Evolutionary conservation across 352 stramenopile species (phyloP).

Genomic region (Globisporangium camurandrum): DNA sequence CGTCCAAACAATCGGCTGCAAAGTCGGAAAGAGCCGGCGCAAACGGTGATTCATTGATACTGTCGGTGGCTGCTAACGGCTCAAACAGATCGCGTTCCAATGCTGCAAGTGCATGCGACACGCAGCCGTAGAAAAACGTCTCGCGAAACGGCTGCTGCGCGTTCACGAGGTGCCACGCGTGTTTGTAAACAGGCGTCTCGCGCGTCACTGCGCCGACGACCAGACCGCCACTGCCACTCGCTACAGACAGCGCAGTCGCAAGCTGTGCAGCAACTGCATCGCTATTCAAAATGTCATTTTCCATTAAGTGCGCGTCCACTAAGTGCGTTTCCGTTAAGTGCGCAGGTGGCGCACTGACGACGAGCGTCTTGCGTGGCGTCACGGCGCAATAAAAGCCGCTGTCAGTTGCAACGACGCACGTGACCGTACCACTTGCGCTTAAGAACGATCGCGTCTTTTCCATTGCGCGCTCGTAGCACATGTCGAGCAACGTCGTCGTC

Average conservation of each 20-base stretch:
- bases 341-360: too few relatives aligned
- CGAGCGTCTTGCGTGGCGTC: slow-evolving; percentile 4
- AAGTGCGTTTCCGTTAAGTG: too few relatives aligned
- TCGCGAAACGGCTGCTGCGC: background rate
- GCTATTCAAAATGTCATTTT: background rate
- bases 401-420: slow-evolving; percentile 1
- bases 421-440: background rate
- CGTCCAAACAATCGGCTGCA: background rate
- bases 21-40: background rate
- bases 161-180: slow-evolving; percentile 1
- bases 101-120: background rate
- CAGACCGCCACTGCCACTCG: background rate
- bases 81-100: background rate
- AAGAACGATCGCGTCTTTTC: background rate
- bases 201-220: background rate
- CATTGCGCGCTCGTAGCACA: background rate
- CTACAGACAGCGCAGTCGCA: background rate
- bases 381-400: background rate
- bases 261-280: background rate
- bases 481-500: background rate
- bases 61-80: background rate
- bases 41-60: slow-evolving; percentile 2
- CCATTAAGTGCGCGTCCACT: background rate
- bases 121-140: slow-evolving; percentile 3
- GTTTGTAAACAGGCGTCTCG: background rate